phyloP scores from a whole-genome alignment of 352 stramenopile species.

The Globisporangium sylvaticum region DNA sequence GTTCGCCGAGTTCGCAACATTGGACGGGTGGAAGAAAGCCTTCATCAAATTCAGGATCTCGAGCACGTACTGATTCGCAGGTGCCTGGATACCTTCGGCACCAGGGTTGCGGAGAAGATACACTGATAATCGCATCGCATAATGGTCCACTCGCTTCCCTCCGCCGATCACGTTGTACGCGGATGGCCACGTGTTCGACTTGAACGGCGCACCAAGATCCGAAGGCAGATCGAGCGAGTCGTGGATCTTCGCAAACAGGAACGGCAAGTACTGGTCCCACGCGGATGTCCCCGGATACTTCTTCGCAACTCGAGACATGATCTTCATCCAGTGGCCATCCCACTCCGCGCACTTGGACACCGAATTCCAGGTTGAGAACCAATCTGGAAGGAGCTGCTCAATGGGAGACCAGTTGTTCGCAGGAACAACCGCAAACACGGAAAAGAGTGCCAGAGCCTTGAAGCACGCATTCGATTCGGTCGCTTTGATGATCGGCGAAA shows the following conservation, averaged over 20 bases:
- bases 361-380: conserved; percentile 51
- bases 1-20: conserved; percentile 54
- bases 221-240: conserved; percentile 57
- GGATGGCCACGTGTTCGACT: conserved; percentile 54
- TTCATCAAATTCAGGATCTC: conserved; percentile 57
- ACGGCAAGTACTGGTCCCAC: conserved; percentile 39
- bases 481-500: conserved; percentile 37
- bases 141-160: conserved; percentile 51
- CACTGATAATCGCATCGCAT: conserved; percentile 51
- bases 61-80: conserved; percentile 45
- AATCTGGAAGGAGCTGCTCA: conserved; percentile 39
- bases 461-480: conserved; percentile 54
- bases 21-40: conserved; percentile 74
- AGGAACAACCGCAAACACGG: conserved; percentile 35
- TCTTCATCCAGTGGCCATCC: conserved; percentile 74
- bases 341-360: conserved; percentile 54
- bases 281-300: conserved; percentile 27
- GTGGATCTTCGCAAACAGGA: conserved; percentile 68
- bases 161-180: conserved; percentile 45
- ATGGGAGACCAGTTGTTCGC: conserved; percentile 12
- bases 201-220: conserved; percentile 59
- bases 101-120: conserved; percentile 36
- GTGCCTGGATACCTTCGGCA: conserved; percentile 9
- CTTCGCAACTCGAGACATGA: conserved; percentile 61
- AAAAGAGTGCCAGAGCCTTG: conserved; percentile 57